Evolutionary conservation across 148 eudicot genomes (phyloP).

Genomic region (Hydrangea macrophylla): DNA sequence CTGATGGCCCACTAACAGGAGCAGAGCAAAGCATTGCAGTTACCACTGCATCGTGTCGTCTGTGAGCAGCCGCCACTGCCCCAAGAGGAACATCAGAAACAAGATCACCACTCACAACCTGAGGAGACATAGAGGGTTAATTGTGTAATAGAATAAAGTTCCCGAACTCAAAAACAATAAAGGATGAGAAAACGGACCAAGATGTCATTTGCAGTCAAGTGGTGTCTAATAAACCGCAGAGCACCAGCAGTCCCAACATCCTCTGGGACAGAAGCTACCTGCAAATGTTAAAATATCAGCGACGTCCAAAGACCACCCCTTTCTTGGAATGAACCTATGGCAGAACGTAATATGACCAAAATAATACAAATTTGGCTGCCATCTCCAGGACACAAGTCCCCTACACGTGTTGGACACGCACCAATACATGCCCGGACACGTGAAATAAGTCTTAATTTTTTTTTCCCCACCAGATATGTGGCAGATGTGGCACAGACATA

Average conservation of each 20-base stretch:
- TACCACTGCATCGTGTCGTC: constrained; percentile 94
- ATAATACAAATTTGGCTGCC: neutral
- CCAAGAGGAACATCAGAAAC: constrained; percentile 93
- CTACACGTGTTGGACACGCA: neutral
- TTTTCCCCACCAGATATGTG: too few relatives aligned
- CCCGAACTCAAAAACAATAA: neutral
- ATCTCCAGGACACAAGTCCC: neutral
- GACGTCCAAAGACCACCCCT: neutral
- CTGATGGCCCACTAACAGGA: constrained; percentile 85
- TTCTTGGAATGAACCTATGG: neutral
- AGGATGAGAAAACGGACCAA: constrained; percentile 49
- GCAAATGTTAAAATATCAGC: constrained; percentile 18
- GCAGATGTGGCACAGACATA: too few relatives aligned
- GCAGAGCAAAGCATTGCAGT: constrained; percentile 87
- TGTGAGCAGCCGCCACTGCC: constrained; percentile 91
- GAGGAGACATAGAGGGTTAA: constrained; percentile 21
- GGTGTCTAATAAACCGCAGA: constrained; percentile 76
- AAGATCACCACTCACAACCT: constrained; percentile 98
- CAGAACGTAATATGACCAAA: neutral
- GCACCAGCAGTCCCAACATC: constrained; percentile 97
- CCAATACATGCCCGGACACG: too few relatives aligned
- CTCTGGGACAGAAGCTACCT: constrained; percentile 92
- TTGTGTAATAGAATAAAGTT: neutral
- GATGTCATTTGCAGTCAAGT: constrained; percentile 80
- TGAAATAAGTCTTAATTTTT: too few relatives aligned